phyloP scores from a whole-genome alignment of 352 stramenopile genomes.

The Phytophthora chlamydospora region DNA sequence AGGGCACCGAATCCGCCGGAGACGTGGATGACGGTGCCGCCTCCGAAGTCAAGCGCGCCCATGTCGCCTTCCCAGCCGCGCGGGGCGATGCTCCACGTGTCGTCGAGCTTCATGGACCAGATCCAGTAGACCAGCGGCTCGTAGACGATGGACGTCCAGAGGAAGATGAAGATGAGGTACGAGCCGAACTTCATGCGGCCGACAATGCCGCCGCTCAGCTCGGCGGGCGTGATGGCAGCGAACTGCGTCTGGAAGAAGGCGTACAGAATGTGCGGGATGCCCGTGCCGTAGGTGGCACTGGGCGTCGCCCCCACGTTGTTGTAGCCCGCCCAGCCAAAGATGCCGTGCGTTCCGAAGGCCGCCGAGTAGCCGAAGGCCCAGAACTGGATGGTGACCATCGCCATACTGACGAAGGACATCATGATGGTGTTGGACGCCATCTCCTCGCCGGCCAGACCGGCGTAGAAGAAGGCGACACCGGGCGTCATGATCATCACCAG shows the following conservation, averaged over 20 bases:
- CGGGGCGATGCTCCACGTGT: slow-evolving; percentile 39
- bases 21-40: slow-evolving; percentile 84
- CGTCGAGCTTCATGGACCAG: slow-evolving; percentile 70
- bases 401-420: slow-evolving; percentile 81
- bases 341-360: slow-evolving; percentile 57
- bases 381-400: slow-evolving; percentile 84
- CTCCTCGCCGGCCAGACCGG: slow-evolving; percentile 67
- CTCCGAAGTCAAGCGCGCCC: slow-evolving; percentile 78
- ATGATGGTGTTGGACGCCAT: slow-evolving; percentile 86
- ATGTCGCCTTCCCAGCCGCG: slow-evolving; percentile 67
- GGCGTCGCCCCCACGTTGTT: slow-evolving; percentile 53
- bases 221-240: slow-evolving; percentile 74
- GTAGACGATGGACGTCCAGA: slow-evolving; percentile 85
- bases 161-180: slow-evolving; percentile 71
- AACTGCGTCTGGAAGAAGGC: slow-evolving; percentile 84
- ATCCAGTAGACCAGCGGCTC: slow-evolving; percentile 82
- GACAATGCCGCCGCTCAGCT: slow-evolving; percentile 77
- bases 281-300: slow-evolving; percentile 52
- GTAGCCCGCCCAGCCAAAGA: slow-evolving; percentile 67
- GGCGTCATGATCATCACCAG: slow-evolving; percentile 81
- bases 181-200: slow-evolving; percentile 83
- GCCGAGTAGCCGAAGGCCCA: slow-evolving; percentile 78
- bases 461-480: slow-evolving; percentile 82
- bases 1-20: slow-evolving; percentile 73
- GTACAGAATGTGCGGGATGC: slow-evolving; percentile 73